Evolutionary conservation across 495 filamentous ascomycete genomes (phyloP).

Genomic region (Physcia stellaris): DNA sequence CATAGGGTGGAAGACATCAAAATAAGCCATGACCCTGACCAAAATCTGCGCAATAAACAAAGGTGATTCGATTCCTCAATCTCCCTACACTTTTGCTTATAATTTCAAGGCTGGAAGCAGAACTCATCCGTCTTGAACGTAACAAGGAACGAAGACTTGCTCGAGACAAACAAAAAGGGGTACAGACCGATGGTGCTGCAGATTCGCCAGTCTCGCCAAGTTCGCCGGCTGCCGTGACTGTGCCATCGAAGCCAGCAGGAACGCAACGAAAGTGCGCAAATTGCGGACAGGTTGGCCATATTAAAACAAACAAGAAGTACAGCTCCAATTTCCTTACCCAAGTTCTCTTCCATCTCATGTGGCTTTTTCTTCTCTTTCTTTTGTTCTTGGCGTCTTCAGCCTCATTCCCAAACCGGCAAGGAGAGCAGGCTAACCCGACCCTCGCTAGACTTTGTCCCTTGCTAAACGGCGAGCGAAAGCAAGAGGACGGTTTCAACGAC

Average conservation of each 20-base stretch:
- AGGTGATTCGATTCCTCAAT: slow-evolving; percentile 22
- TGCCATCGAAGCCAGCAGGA: slow-evolving; percentile 28
- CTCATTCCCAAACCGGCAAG: neutral
- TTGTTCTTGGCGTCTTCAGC: neutral
- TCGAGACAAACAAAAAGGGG: slow-evolving; percentile 77
- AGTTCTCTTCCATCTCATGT: neutral
- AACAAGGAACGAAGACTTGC: slow-evolving; percentile 86
- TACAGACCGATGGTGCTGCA: slow-evolving; percentile 30
- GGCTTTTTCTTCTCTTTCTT: slow-evolving; percentile 8
- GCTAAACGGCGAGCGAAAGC: slow-evolving; percentile 74
- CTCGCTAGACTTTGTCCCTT: slow-evolving; percentile 64
- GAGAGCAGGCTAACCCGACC: slow-evolving; percentile 15
- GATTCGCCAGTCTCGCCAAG: slow-evolving; percentile 27
- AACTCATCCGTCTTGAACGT: slow-evolving; percentile 67
- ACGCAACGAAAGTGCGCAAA: slow-evolving; percentile 95
- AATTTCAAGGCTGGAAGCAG: slow-evolving; percentile 47
- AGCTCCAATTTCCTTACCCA: slow-evolving; percentile 9
- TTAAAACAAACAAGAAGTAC: slow-evolving; percentile 98
- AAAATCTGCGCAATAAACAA: slow-evolving; percentile 45
- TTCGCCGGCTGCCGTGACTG: slow-evolving; percentile 32
- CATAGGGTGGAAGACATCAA: slow-evolving; percentile 41
- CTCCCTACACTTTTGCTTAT: slow-evolving; percentile 1
- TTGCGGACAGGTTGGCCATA: slow-evolving; percentile 89
- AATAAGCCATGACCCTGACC: slow-evolving; percentile 65
- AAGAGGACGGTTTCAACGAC: slow-evolving; percentile 44